Conservation (phyloP, 768 basidiomycete species). For the Termitomyces sp. region DNA sequence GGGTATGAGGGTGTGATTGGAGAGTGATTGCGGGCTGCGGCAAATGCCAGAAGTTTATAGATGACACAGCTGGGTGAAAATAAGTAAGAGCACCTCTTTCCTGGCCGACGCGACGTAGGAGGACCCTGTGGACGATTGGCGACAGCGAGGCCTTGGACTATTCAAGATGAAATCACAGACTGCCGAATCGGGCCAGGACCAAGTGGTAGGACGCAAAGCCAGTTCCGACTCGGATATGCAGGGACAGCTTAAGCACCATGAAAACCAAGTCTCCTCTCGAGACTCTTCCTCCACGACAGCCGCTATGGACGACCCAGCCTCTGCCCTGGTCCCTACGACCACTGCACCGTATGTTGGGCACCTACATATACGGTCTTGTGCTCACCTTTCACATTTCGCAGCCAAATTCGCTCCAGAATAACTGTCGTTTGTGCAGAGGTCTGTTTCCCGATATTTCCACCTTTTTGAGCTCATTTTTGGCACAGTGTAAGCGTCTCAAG, state of each 20-base stretch:
- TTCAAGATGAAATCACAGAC: constrained; percentile 9
- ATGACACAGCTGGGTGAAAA: constrained; percentile 8
- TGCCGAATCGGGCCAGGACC: constrained; percentile 11
- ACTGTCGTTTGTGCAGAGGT: constrained; percentile 85
- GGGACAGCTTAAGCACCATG: constrained; percentile 9
- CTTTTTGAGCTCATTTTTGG: constrained; percentile 6
- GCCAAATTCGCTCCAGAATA: constrained; percentile 71
- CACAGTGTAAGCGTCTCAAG: constrained; percentile 83
- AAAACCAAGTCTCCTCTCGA: constrained; percentile 11
- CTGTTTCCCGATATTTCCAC: constrained; percentile 1
- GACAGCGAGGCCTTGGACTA: constrained; percentile 3
- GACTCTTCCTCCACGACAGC: constrained; percentile 9
- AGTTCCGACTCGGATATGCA: constrained; percentile 17
- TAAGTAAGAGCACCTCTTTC: constrained; percentile 7
- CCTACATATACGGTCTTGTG: neutral
- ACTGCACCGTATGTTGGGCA: constrained; percentile 17
- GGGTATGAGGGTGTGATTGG: constrained; percentile 9
- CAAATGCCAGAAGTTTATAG: constrained; percentile 13
- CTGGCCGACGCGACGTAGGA: constrained; percentile 2
- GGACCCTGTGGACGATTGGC: constrained; percentile 2
- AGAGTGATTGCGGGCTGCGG: constrained; percentile 9
- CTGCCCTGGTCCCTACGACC: constrained; percentile 4
- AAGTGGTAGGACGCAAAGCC: constrained; percentile 9
- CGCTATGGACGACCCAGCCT: constrained; percentile 16
- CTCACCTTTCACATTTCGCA: constrained; percentile 18